phyloP scores from a whole-genome alignment of 768 basidiomycete species.

The Dioszegia crocea region DNA sequence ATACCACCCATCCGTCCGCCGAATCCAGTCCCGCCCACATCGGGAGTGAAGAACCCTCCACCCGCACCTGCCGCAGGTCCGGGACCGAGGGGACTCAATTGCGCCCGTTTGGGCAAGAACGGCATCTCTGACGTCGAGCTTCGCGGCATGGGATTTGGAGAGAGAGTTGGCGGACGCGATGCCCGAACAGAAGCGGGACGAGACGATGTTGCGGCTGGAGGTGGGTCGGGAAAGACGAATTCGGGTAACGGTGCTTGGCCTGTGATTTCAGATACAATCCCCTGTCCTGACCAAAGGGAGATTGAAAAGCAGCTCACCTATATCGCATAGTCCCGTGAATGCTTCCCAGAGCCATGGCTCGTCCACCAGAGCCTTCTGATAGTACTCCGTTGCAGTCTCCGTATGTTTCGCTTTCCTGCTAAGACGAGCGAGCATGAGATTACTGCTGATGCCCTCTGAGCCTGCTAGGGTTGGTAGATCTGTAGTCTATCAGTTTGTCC shows the following conservation, averaged over 20 bases:
- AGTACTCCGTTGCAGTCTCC: conserved; percentile 28
- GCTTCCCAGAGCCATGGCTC: conserved; percentile 49
- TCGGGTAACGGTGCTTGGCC: conserved; percentile 25
- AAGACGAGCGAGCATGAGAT: conserved; percentile 24
- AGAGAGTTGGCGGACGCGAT: conserved; percentile 26
- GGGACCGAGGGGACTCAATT: conserved; percentile 16
- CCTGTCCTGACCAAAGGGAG: not conserved
- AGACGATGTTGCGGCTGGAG: conserved; percentile 6
- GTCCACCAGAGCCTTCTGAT: conserved; percentile 32
- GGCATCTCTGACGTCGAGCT: conserved; percentile 40
- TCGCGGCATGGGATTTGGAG: conserved; percentile 39
- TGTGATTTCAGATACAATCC: conserved; percentile 11
- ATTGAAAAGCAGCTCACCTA: conserved; percentile 29
- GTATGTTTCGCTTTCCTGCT: conserved; percentile 35
- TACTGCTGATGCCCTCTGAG: not conserved
- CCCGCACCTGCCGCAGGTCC: not conserved
- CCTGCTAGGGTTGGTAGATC: conserved; percentile 19
- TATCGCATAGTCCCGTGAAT: conserved; percentile 44
- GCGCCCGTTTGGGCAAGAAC: conserved; percentile 22
- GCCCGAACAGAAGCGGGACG: conserved; percentile 10
- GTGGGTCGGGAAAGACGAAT: conserved; percentile 32
- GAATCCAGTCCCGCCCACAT: conserved; percentile 16
- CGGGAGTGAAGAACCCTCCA: conserved; percentile 35
- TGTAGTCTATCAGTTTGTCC: conserved; percentile 5
- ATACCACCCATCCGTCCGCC: conserved; percentile 18